Percentiles rank a stretch among this genome's conserved stretches.
Evolutionary conservation across 169 alveolate species (phyloP).

Genomic region (Amoebophrya sp.): DNA sequence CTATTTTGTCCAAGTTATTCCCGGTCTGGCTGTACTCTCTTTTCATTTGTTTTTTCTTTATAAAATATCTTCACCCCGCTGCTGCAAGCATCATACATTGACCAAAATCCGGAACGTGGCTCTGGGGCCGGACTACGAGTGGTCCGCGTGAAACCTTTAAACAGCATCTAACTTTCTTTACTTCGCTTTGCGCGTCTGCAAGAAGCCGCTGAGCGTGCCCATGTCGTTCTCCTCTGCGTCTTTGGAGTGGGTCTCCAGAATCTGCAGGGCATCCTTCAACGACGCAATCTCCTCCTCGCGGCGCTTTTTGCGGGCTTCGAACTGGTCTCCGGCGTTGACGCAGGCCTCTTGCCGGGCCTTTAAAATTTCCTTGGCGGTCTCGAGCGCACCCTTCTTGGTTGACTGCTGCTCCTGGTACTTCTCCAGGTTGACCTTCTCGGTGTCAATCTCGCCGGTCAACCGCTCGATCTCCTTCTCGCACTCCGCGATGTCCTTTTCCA

Average conservation of each 20-base stretch:
- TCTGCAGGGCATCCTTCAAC: background rate
- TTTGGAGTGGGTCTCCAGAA: background rate
- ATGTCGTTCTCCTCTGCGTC: background rate
- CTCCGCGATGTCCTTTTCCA: background rate
- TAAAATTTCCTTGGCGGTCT: background rate
- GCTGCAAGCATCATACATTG: no score
- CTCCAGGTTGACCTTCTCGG: background rate
- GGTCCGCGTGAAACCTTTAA: no score
- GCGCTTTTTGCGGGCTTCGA: background rate
- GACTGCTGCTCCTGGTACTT: background rate
- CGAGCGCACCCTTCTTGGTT: background rate
- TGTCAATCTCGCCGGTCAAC: background rate
- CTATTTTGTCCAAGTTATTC: no score
- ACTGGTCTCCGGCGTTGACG: slow-evolving; percentile 17
- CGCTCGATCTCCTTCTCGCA: background rate
- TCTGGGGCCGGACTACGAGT: no score
- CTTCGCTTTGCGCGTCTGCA: background rate
- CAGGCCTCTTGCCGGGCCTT: slow-evolving; percentile 16
- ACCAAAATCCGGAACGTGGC: no score
- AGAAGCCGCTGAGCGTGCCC: background rate
- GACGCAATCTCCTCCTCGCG: background rate
- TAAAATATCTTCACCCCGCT: no score
- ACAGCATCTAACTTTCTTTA: no score
- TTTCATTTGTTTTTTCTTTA: no score
- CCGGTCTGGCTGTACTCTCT: no score